Percentiles rank a stretch among this genome's conserved stretches.
These are phyloP conservation scores for Schizochytrium sp. DNA, from an alignment of 108 stramenopile species.

Conservation along the genomic window DNA sequence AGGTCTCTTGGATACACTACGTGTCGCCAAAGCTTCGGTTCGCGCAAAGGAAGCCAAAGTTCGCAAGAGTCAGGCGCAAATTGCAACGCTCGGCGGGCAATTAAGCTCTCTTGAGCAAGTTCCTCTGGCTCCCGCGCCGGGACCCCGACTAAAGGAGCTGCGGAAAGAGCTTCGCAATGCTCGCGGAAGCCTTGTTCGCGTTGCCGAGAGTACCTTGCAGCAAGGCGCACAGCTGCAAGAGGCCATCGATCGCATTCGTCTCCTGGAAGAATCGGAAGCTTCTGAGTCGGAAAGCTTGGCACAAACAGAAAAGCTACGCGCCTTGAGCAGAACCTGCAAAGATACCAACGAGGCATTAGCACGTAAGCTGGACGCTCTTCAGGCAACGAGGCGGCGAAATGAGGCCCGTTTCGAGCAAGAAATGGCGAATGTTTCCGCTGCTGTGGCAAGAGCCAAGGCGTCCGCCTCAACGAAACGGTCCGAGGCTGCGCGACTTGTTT, in stretches of 20 bases:
- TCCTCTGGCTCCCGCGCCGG: not conserved
- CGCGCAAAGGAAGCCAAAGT: not conserved
- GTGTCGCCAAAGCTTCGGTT: not conserved
- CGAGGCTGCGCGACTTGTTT: not conserved
- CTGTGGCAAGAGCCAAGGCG: not conserved
- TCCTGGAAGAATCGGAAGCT: not conserved
- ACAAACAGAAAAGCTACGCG: not conserved
- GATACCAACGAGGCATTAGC: no score
- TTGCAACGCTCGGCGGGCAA: not conserved
- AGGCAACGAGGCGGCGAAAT: not conserved
- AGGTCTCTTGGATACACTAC: not conserved
- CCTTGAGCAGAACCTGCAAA: no score
- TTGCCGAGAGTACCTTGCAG: not conserved
- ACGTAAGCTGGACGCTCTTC: no score
- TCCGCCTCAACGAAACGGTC: not conserved
- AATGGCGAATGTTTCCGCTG: not conserved
- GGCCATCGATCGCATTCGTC: not conserved
- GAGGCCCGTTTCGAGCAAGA: not conserved
- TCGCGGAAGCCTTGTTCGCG: not conserved
- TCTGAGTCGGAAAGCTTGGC: not conserved
- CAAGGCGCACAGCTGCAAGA: not conserved
- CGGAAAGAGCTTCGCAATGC: not conserved
- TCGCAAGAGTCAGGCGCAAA: not conserved
- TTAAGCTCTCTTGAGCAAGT: not conserved
- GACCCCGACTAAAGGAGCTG: not conserved